Conservation (phyloP, 2,329 filamentous ascomycete species). For the Sporothrix dimorphospora region DNA sequence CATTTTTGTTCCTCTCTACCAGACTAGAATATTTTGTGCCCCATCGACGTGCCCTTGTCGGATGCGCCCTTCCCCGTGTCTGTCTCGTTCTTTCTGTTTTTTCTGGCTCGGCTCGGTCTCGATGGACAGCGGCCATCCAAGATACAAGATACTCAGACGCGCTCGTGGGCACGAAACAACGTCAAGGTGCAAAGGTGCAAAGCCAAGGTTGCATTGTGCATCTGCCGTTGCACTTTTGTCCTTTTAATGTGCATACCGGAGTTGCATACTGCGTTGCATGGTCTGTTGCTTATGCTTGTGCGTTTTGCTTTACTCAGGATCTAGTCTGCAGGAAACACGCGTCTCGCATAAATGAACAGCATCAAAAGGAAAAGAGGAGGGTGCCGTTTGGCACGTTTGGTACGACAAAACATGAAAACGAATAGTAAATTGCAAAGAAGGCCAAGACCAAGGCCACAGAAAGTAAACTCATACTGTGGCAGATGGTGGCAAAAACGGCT, state of each 20-base stretch:
- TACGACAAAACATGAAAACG: neutral
- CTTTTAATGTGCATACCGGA: neutral
- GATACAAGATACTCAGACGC: neutral
- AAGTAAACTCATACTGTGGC: too few relatives aligned
- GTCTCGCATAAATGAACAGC: constrained; percentile 3
- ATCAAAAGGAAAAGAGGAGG: neutral
- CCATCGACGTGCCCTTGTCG: neutral
- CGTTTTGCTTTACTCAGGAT: neutral
- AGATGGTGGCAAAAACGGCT: too few relatives aligned
- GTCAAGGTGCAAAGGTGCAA: neutral
- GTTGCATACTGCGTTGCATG: neutral
- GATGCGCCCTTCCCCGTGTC: neutral
- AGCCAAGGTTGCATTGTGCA: neutral
- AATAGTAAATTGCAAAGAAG: too few relatives aligned
- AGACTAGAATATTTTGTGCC: neutral
- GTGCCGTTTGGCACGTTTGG: neutral
- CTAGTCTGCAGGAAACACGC: constrained; percentile 3
- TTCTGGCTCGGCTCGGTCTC: neutral
- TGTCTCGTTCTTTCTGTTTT: neutral
- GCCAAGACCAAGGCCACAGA: too few relatives aligned
- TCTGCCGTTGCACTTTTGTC: neutral
- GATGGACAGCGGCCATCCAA: neutral
- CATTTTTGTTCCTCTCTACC: neutral
- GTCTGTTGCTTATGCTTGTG: neutral
- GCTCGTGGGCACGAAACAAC: neutral